Evolutionary conservation across 768 basidiomycete genomes (phyloP).

Genomic region (Boletus tomentosulus): DNA sequence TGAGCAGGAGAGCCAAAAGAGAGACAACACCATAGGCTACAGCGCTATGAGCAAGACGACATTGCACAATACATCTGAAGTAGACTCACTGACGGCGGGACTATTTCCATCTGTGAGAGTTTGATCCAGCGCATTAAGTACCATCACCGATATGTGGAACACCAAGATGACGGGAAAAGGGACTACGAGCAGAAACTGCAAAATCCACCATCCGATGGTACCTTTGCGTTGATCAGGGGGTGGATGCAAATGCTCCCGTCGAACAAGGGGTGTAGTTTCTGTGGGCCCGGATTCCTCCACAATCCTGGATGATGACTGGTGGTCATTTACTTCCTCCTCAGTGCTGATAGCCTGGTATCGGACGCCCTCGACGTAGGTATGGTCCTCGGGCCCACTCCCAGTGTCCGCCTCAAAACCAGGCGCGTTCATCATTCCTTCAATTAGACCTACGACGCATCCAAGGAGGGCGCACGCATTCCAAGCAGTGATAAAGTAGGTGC

Average conservation of each 20-base stretch:
- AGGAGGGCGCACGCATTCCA: slow-evolving; percentile 49
- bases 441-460: slow-evolving; percentile 35
- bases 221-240: slow-evolving; percentile 11
- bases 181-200: slow-evolving; percentile 52
- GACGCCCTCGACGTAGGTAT: slow-evolving; percentile 12
- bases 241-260: slow-evolving; percentile 22
- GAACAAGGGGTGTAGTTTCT: slow-evolving; percentile 56
- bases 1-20: slow-evolving; percentile 44
- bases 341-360: slow-evolving; percentile 26
- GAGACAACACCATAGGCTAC: slow-evolving; percentile 50
- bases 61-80: background rate
- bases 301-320: slow-evolving; percentile 15
- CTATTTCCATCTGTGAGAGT: slow-evolving; percentile 61
- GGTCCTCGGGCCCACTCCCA: slow-evolving; percentile 1
- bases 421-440: slow-evolving; percentile 32
- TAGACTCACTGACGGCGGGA: slow-evolving; percentile 42
- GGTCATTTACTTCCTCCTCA: slow-evolving; percentile 16
- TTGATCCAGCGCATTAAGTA: slow-evolving; percentile 48
- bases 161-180: slow-evolving; percentile 51
- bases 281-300: slow-evolving; percentile 42
- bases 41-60: background rate
- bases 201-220: slow-evolving; percentile 50
- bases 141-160: slow-evolving; percentile 45
- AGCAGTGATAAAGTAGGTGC: slow-evolving; percentile 52
- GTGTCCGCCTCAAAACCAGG: slow-evolving; percentile 8